A percentile compares a stretch with the other conserved stretches of the same genome.
These are phyloP conservation scores for Globisporangium paddicum DNA, from an alignment of 352 stramenopile species.

Conservation along the genomic window DNA sequence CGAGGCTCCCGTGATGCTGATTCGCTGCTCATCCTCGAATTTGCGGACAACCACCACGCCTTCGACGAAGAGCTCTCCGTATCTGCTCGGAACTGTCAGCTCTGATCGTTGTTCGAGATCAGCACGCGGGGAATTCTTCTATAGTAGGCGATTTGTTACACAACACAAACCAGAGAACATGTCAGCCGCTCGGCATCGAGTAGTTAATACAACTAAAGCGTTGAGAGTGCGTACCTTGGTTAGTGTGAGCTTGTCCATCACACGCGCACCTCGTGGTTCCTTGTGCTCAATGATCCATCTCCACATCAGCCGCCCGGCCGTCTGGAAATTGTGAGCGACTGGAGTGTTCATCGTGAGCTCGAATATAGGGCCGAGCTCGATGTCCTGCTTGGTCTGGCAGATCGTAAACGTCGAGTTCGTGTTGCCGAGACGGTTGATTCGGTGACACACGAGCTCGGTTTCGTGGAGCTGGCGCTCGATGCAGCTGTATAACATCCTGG, in stretches of 20 bases:
- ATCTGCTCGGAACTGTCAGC: background rate
- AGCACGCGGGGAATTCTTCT: background rate
- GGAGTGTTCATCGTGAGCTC: conserved; percentile 11
- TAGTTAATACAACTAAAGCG: background rate
- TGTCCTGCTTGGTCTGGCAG: background rate
- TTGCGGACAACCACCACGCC: background rate
- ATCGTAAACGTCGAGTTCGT: background rate
- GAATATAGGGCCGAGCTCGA: background rate
- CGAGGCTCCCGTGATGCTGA: too few species aligned
- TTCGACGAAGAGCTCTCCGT: too few species aligned
- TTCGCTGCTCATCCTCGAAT: conserved; percentile 6
- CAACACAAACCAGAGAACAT: background rate
- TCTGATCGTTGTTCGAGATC: background rate
- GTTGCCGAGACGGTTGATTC: background rate
- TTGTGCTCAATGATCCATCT: background rate
- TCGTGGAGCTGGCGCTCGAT: background rate
- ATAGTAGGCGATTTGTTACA: too few species aligned
- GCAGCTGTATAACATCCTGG: background rate
- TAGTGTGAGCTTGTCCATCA: background rate
- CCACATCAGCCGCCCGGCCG: background rate
- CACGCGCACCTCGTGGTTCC: background rate
- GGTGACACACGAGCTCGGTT: background rate
- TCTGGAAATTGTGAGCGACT: background rate
- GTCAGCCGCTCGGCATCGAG: background rate
- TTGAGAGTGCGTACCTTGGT: background rate